Conservation (phyloP, 148 eudicot genomes). For the Vaccinium corymbosum region DNA sequence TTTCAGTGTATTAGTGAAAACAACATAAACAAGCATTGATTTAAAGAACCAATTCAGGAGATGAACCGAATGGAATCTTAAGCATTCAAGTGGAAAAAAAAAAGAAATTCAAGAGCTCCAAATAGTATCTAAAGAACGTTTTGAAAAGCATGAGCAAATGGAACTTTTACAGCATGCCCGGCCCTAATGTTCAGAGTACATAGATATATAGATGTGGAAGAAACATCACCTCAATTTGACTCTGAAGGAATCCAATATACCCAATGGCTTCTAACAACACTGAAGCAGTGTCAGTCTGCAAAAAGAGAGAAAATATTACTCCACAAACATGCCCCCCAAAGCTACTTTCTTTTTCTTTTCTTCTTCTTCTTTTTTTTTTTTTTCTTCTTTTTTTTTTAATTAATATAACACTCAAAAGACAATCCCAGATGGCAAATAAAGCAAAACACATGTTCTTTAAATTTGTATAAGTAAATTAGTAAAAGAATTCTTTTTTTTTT, state of each 20-base stretch:
- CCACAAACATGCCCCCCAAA: not conserved
- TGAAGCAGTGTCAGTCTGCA: conserved; percentile 98
- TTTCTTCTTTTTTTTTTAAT: not conserved
- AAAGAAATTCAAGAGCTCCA: not conserved
- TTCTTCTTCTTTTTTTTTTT: not conserved
- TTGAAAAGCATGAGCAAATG: conserved; percentile 19
- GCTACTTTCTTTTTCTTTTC: not conserved
- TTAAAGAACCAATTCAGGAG: too few relatives aligned
- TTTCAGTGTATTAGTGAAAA: too few relatives aligned
- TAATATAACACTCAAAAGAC: not conserved
- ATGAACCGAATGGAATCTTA: too few relatives aligned
- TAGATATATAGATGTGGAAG: not conserved
- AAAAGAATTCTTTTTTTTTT: not conserved
- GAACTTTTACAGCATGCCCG: conserved; percentile 13
- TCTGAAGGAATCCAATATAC: conserved; percentile 83
- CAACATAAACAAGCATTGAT: too few relatives aligned
- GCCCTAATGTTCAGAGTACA: not conserved
- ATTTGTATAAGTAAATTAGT: not conserved
- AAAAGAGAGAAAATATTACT: conserved; percentile 22
- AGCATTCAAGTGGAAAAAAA: too few relatives aligned
- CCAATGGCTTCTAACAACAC: conserved; percentile 86
- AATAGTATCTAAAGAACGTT: conserved; percentile 20
- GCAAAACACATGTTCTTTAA: not conserved
- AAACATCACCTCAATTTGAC: conserved; percentile 79
- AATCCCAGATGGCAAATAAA: conserved; percentile 17